Evolutionary conservation across 2,329 filamentous ascomycete species (phyloP).

Genomic region (Spiromastix sp.): DNA sequence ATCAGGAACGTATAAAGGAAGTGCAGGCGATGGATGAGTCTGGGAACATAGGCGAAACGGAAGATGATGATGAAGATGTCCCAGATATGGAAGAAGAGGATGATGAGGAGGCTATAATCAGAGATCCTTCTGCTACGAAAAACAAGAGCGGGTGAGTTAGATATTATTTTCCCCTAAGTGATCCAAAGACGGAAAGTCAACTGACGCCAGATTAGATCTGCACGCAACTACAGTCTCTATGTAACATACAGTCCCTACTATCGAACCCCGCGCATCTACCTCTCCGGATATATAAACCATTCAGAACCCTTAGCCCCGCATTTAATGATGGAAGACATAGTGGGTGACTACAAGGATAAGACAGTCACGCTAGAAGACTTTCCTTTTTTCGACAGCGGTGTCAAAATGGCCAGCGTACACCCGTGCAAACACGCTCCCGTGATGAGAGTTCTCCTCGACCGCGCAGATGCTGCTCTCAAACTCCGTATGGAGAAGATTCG

Average conservation of each 20-base stretch:
- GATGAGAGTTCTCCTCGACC: constrained; percentile 95
- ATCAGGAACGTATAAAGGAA: constrained; percentile 66
- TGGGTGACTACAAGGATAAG: constrained; percentile 96
- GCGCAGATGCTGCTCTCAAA: constrained; percentile 86
- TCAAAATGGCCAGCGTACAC: constrained; percentile 95
- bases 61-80: constrained; percentile 65
- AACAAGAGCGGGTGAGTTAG: constrained; percentile 44
- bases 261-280: constrained; percentile 86
- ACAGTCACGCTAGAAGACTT: constrained; percentile 98
- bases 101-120: constrained; percentile 89
- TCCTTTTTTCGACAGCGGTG: constrained; percentile 78
- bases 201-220: constrained; percentile 47
- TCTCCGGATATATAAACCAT: constrained; percentile 74
- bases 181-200: neutral
- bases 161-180: constrained; percentile 2
- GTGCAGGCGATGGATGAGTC: constrained; percentile 83
- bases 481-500: constrained; percentile 74
- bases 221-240: constrained; percentile 94
- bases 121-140: constrained; percentile 54
- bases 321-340: constrained; percentile 92
- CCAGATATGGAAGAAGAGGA: constrained; percentile 98
- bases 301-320: constrained; percentile 73
- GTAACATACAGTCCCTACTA: constrained; percentile 98
- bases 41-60: constrained; percentile 70
- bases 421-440: constrained; percentile 95